Percentiles rank a stretch among this genome's conserved stretches.
phyloP scores from a whole-genome alignment of 2,329 filamentous ascomycete species.

The Fusarium sp. region DNA sequence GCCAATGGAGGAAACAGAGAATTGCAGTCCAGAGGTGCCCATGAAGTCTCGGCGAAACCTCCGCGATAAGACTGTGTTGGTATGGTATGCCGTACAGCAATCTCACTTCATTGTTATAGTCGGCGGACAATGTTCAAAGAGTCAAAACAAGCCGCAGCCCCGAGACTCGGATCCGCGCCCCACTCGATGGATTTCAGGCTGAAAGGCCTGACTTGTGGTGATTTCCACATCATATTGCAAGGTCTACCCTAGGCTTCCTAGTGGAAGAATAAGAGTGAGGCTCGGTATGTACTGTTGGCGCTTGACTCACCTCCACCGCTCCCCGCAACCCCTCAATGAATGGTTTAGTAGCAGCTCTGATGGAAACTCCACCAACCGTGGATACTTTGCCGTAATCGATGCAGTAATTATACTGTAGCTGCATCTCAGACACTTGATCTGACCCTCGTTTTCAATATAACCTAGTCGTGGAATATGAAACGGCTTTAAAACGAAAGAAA shows the following conservation, averaged over 20 bases:
- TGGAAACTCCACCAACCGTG: constrained; percentile 1
- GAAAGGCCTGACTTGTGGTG: constrained; percentile 21
- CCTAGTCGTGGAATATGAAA: constrained; percentile 6
- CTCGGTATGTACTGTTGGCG: constrained; percentile 15
- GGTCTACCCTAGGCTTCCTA: constrained; percentile 35
- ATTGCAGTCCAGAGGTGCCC: constrained; percentile 16
- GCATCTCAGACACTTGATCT: background rate
- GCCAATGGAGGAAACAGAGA: constrained; percentile 7
- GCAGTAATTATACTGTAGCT: background rate
- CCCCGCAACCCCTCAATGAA: constrained; percentile 20
- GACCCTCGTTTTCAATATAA: background rate
- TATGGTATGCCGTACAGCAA: background rate
- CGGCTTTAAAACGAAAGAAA: constrained; percentile 17
- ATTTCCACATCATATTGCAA: constrained; percentile 32
- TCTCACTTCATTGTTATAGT: constrained; percentile 5
- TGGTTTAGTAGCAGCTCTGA: background rate
- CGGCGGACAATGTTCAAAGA: constrained; percentile 13
- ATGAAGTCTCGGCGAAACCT: constrained; percentile 7
- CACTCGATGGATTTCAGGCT: constrained; percentile 29
- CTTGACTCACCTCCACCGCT: constrained; percentile 10
- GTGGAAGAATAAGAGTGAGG: constrained; percentile 29
- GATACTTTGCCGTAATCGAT: background rate
- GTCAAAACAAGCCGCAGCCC: constrained; percentile 21
- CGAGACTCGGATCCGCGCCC: constrained; percentile 33
- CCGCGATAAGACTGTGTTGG: background rate